Conservation (phyloP, 441 rosid genomes). For the Mallotus repandus region DNA sequence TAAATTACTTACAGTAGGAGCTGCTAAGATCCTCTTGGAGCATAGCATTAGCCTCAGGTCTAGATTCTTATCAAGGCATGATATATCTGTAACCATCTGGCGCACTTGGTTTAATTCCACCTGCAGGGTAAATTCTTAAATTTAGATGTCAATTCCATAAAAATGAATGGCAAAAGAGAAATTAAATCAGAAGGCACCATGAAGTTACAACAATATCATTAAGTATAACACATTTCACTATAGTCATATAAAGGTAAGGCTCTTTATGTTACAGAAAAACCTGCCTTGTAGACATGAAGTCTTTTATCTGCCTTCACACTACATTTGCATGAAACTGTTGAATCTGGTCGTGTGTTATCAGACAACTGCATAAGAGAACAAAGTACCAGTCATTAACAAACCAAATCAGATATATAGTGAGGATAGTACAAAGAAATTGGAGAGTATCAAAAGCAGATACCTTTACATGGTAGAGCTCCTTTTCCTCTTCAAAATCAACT, state of each 20-base stretch:
- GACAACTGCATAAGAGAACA: conserved; percentile 39
- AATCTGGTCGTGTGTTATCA: conserved; percentile 43
- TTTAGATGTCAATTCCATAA: neutral
- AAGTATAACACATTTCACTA: neutral
- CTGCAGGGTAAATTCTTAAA: conserved; percentile 28
- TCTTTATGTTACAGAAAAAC: conserved; percentile 4
- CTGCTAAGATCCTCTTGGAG: conserved; percentile 40
- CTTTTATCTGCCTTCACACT: conserved; percentile 33
- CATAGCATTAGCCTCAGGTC: conserved; percentile 58
- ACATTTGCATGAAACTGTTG: conserved; percentile 55
- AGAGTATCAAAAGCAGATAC: conserved; percentile 24
- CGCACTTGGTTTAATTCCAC: conserved; percentile 49
- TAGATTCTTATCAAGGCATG: conserved; percentile 56
- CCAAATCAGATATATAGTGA: neutral
- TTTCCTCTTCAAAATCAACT: conserved; percentile 40
- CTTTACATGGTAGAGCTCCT: conserved; percentile 57
- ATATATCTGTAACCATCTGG: conserved; percentile 45
- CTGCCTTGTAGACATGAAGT: conserved; percentile 38
- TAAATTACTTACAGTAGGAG: conserved; percentile 45
- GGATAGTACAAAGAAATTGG: conserved; percentile 2
- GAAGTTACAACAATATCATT: neutral
- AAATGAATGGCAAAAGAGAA: neutral
- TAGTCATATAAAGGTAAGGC: neutral
- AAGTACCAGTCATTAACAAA: conserved; percentile 1
- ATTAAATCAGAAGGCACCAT: neutral